phyloP scores from a whole-genome alignment of 495 filamentous ascomycete genomes.

The Lasiosphaeriaceae sp. region DNA sequence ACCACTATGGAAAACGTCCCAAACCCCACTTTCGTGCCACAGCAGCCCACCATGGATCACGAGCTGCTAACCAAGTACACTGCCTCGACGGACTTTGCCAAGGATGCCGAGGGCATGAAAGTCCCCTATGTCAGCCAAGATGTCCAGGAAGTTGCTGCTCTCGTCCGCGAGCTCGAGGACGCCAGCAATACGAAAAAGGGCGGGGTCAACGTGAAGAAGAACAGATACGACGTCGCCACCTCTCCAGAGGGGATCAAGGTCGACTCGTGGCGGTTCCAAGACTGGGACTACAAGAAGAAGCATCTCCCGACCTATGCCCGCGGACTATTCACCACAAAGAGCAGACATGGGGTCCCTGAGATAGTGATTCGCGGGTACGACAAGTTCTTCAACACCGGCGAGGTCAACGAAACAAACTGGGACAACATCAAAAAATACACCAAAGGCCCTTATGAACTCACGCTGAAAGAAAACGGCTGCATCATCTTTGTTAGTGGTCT shows the following conservation, averaged over 20 bases:
- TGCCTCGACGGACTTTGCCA: constrained; percentile 29
- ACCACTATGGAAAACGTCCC: constrained; percentile 23
- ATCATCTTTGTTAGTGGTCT: constrained; percentile 96
- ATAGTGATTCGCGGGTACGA: constrained; percentile 90
- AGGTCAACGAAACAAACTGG: constrained; percentile 78
- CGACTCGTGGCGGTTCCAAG: constrained; percentile 88
- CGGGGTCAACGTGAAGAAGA: constrained; percentile 66
- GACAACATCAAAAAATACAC: constrained; percentile 71
- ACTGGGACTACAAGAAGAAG: constrained; percentile 88
- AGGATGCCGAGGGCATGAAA: constrained; percentile 20
- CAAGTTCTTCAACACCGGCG: constrained; percentile 95
- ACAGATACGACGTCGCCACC: constrained; percentile 60
- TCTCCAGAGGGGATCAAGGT: constrained; percentile 59
- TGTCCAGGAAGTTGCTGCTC: constrained; percentile 52
- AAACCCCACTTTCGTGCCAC: constrained; percentile 10
- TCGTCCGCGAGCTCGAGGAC: constrained; percentile 57
- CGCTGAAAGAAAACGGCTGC: constrained; percentile 96
- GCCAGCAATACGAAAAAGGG: constrained; percentile 45
- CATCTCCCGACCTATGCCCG: constrained; percentile 86
- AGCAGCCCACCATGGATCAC: constrained; percentile 18
- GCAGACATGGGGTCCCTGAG: constrained; percentile 59
- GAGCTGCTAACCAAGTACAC: constrained; percentile 20
- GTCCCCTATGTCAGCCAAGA: constrained; percentile 63
- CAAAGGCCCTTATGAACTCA: constrained; percentile 87
- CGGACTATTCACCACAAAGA: constrained; percentile 80